Base-by-base conservation (phyloP, 176 grass and related monocot genomes). In the Melocanna baccifera region DNA sequence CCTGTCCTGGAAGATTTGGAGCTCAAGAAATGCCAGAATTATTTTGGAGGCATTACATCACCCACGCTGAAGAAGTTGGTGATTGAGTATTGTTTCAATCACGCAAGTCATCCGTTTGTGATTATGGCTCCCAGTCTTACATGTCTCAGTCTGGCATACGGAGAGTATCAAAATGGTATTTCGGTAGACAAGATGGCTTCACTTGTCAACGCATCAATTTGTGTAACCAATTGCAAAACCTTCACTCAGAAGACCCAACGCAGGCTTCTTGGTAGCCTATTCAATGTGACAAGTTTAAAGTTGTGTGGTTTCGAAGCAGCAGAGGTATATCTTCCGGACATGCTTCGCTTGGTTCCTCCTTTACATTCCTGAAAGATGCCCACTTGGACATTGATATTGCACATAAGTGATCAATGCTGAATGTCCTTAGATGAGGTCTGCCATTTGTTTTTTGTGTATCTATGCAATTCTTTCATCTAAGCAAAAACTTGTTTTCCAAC, bases 1-100 rank as follows among this genome's bases (percentile, higher is more conserved):
- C 48, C 73, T 29, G 3, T 37, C 32, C 12, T 79, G 30, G 67
- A 86, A 72, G 76, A 50, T 30, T 62, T 86, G 55, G 13, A n/a
- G 9, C 53, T 86, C 14, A 3, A 0, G 0, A 0, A 0, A 0
- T 86, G 84, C 3, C 0, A 6, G 1, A 52, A 29, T 41, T 48
- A 7, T 71, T 26, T 70, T 71, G 30, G 80, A 42, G 29, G 12
- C 16, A 48, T 86, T 41, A 28, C 30, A 66, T 78, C 75, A 6
- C 9, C 13, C 52, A 71, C 52, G 22, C 9, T 79, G 29, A 79
- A 78, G n/a, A 79, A 19, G 64, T 59, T 85, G 14, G 37, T 8
- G 16, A 3, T 77, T 18, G 40, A 25, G 0, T 0, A 0, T 6
- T 78, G 83, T 46, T 2, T 2, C 18, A 75, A 36, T 20, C 0